Evolutionary conservation across 2,329 filamentous ascomycete genomes (phyloP).

Genomic region (Furcasterigmium furcatum): DNA sequence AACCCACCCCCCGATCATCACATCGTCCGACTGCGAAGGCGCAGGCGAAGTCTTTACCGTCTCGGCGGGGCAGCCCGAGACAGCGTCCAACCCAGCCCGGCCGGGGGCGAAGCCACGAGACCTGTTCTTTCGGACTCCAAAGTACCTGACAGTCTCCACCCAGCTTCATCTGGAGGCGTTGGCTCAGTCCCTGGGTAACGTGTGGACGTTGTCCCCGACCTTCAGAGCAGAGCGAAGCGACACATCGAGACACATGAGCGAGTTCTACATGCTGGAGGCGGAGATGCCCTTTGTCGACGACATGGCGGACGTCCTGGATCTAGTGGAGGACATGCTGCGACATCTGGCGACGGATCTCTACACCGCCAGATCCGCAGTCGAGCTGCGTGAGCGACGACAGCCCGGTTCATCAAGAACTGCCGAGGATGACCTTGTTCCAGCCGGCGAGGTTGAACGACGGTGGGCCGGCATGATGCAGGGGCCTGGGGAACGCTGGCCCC

Average conservation of each 20-base stretch:
- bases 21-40: conserved; percentile 95
- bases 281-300: conserved; percentile 77
- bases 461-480: conserved; percentile 66
- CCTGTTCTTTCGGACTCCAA: conserved; percentile 79
- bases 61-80: conserved; percentile 30
- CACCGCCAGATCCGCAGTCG: conserved; percentile 36
- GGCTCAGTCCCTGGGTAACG: conserved; percentile 80
- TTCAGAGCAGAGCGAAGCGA: conserved; percentile 94
- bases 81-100: conserved; percentile 26
- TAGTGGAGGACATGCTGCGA: conserved; percentile 77
- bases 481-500: conserved; percentile 59
- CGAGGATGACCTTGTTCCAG: conserved; percentile 35
- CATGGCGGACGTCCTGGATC: conserved; percentile 68
- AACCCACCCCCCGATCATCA: conserved; percentile 90
- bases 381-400: conserved; percentile 29
- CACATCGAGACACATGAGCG: conserved; percentile 88
- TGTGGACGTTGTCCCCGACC: conserved; percentile 91
- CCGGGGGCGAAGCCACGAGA: conserved; percentile 20
- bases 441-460: conserved; percentile 56
- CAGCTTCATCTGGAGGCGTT: conserved; percentile 94
- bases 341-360: conserved; percentile 38
- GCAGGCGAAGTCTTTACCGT: conserved; percentile 91
- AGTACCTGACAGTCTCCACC: conserved; percentile 92
- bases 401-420: conserved; percentile 13
- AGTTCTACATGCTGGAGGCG: conserved; percentile 98